Evolutionary conservation across 164 flowering plant species (phyloP), one percentile per base, ranked within the genome.

Genomic region (Santalum album): DNA sequence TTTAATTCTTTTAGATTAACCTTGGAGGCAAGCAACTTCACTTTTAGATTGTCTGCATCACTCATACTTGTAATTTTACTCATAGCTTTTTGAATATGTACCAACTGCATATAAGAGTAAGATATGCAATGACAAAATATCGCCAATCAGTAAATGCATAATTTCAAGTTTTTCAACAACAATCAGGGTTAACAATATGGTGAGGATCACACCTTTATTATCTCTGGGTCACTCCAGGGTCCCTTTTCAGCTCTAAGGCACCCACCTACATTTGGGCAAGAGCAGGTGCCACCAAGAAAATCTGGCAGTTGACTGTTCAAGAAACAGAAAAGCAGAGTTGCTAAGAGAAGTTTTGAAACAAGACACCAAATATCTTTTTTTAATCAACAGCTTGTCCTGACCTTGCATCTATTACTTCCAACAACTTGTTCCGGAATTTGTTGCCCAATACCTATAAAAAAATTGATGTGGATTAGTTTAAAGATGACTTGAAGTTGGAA

Each of bases 181-280:
- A 29, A 29, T 3, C 34, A 4, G 4, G 4, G 34, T 3, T 29
- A n/a, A 39, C 27, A 18, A 34, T 42, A 19, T 39, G 25, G 23
- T 6, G 54, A 71, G 42, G 22, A 39, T 40, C 70, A 52, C 67
- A 85, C 98, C 76, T 86, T 86, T 76, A 80, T 71, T 60, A 90
- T 80, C 45, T 77, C 79, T 36, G 81, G 80, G 69, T 90, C 83
- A 51, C 77, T 87, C 98, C 98, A 90, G 7, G 98, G 98, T 47
- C 98, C 98, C 69, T 82, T 90, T 45, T 75, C 72, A 51, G 90
- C 78, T 56, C 76, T 67, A 49, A 90, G 75, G 52, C 98, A 90
- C n/a, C 96, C 96, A 44, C 95, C 96, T 52, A 66, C 76, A 70
- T 71, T 68, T 52, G 75, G 55, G 59, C 97, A 90, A 1, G 78